Conservation (phyloP, 164 flowering plant species). For the Berberis vulgaris region DNA sequence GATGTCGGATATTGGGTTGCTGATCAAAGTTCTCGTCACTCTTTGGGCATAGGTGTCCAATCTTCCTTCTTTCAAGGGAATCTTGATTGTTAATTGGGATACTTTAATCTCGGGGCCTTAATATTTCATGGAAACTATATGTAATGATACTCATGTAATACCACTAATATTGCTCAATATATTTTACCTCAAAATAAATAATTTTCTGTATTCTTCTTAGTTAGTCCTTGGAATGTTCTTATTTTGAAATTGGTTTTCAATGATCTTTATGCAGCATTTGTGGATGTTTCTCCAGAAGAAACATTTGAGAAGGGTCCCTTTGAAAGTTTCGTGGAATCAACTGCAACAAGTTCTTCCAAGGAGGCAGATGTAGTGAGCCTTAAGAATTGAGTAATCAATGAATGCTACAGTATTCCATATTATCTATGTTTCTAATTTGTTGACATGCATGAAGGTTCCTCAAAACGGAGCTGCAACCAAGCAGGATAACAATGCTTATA, state of each 20-base stretch:
- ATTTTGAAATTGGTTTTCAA: neutral
- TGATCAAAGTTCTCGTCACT: too few species aligned
- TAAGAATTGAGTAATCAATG: slow-evolving; percentile 1
- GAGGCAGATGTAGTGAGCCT: slow-evolving; percentile 39
- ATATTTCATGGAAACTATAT: too few species aligned
- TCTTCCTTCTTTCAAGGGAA: too few species aligned
- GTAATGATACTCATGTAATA: too few species aligned
- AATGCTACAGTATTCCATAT: neutral
- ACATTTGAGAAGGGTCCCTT: slow-evolving; percentile 36
- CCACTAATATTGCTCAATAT: too few species aligned
- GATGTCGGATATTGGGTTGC: too few species aligned
- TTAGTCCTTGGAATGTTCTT: neutral
- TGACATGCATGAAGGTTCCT: slow-evolving; percentile 33
- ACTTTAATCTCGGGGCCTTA: too few species aligned
- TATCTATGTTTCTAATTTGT: neutral
- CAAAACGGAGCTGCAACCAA: slow-evolving; percentile 60
- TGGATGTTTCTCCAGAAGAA: slow-evolving; percentile 86
- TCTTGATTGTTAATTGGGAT: too few species aligned
- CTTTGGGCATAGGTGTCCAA: too few species aligned
- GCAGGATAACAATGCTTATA: slow-evolving; percentile 20
- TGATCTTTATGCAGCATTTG: slow-evolving; percentile 56
- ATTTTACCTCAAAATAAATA: too few species aligned
- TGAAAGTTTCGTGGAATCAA: slow-evolving; percentile 33
- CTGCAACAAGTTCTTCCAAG: slow-evolving; percentile 29
- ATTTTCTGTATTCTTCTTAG: too few species aligned